Conservation (phyloP, 768 basidiomycete species). For the Hypsizygus marmoreus region DNA sequence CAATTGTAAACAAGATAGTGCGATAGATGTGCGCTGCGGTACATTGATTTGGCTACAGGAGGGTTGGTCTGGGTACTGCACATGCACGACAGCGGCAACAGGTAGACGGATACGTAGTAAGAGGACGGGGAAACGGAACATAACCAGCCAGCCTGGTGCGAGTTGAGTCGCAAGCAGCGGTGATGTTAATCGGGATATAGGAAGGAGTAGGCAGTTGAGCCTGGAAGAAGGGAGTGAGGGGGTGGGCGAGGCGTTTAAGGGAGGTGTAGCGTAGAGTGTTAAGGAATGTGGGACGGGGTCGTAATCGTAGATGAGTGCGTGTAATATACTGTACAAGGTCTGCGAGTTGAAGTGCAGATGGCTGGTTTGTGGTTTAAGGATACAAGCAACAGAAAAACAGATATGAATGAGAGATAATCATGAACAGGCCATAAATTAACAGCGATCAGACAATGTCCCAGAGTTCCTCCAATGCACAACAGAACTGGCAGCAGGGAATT, state of each 20-base stretch:
- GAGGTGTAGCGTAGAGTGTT: slow-evolving; percentile 7
- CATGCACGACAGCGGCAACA: no score
- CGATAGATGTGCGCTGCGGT: no score
- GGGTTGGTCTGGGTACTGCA: no score
- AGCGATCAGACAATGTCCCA: slow-evolving; percentile 81
- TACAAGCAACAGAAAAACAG: slow-evolving; percentile 17
- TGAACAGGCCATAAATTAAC: slow-evolving; percentile 1
- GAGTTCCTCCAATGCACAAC: slow-evolving; percentile 89
- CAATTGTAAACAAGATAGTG: no score
- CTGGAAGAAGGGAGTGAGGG: slow-evolving; percentile 3
- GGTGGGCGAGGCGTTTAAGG: background rate
- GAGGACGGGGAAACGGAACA: background rate
- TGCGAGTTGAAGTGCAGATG: slow-evolving; percentile 52
- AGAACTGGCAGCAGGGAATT: slow-evolving; percentile 55
- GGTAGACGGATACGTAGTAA: background rate
- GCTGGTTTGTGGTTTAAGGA: slow-evolving; percentile 29
- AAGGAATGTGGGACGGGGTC: slow-evolving; percentile 14
- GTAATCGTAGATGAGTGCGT: slow-evolving; percentile 5
- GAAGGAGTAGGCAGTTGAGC: background rate
- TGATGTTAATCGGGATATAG: slow-evolving; percentile 4
- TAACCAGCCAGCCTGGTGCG: slow-evolving; percentile 26
- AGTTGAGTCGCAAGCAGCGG: slow-evolving; percentile 35
- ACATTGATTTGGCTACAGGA: no score
- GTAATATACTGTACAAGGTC: slow-evolving; percentile 21
- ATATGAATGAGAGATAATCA: slow-evolving; percentile 1